Base-by-base conservation (phyloP, 257 asterid genomes). In the Solanum megistacrolobum region DNA sequence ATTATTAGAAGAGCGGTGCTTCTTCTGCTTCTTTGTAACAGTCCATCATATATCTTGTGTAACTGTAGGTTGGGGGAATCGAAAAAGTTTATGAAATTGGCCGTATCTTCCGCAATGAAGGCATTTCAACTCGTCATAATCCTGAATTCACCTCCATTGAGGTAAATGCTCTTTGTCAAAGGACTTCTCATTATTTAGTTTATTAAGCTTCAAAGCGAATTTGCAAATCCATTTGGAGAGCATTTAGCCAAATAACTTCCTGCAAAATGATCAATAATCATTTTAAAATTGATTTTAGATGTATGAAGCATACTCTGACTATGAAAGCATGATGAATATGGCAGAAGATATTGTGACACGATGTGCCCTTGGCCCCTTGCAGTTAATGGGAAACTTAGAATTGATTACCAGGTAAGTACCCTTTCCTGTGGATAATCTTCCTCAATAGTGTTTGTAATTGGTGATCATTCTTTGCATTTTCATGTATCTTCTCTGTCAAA, bases 121-220 rank as follows among this genome's bases (percentile, higher is more conserved):
- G 99, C 89, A 92, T 96, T 91, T 97, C 99, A 82, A 97, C 99
- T 52, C 99, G 99, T 43, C 99, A 97, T 92, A 97, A 97, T 92
- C 99, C 99, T 52, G 99, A 97, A 90, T 97, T 97, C 91, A 97
- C 99, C 91, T 95, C 99, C 76, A 96, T 97, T 87, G 99, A 97
- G 98, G 99, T 97, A 91, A 90, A 88, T 48, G 71, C 43, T 82
- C 86, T 82, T 82, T 48, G 43, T 82, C 31, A 48, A 82, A 82
- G 18, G 43, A 48, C 43, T 76, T 86, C 20, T 46, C 29, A 5
- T 75, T 75, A 35, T 18, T 32, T 83, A 11, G 81, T 65, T 81
- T 46, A 46, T 48, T 73, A 8, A 68, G 60, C 32, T 83, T 32
- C 68, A 10, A 48, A 48, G 4, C 5, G 31, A 34, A 38, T n/a